A percentile compares a stretch with the other conserved stretches of the same genome.
These are phyloP conservation scores for Nannizziopsis arthrosporioides DNA, from an alignment of 2,329 filamentous ascomycete species.

Conservation along the genomic window DNA sequence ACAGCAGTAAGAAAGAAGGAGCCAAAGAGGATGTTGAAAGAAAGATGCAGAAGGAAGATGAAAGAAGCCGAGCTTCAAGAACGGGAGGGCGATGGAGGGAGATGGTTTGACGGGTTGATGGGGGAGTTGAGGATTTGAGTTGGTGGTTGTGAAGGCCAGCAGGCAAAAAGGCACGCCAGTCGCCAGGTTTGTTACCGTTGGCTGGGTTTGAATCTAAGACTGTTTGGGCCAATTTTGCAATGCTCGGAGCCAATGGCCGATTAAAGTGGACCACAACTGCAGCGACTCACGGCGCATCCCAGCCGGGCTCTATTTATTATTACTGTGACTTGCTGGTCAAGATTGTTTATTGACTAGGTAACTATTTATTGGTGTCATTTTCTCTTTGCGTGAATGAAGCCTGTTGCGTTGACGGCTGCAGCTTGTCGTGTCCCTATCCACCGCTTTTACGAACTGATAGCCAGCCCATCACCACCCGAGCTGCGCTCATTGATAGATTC, in stretches of 20 bases:
- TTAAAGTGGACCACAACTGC: constrained; percentile 1
- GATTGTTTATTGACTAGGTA: too few relatives aligned
- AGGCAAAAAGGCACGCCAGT: constrained; percentile 13
- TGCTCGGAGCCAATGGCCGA: constrained; percentile 9
- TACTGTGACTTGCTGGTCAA: too few relatives aligned
- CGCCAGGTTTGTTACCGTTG: constrained; percentile 12
- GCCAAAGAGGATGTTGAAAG: constrained; percentile 14
- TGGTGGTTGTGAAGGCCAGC: constrained; percentile 9
- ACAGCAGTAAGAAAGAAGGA: constrained; percentile 1
- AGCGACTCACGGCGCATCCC: constrained; percentile 4
- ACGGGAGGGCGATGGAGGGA: constrained; percentile 10
- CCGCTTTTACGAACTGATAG: too few relatives aligned
- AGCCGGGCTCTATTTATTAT: background rate
- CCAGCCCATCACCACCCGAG: too few relatives aligned
- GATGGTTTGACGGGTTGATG: constrained; percentile 11
- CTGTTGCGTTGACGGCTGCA: too few relatives aligned
- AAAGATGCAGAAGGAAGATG: constrained; percentile 18
- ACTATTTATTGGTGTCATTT: background rate
- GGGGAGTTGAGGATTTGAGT: constrained; percentile 11
- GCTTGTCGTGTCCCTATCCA: too few relatives aligned
- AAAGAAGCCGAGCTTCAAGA: constrained; percentile 14
- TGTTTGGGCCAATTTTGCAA: constrained; percentile 13
- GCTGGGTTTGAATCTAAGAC: constrained; percentile 20
- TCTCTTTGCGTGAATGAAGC: background rate
- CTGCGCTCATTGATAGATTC: too few relatives aligned